These are phyloP conservation scores for Tylopilus balloui DNA, from an alignment of 768 basidiomycete genomes.

Conservation along the genomic window DNA sequence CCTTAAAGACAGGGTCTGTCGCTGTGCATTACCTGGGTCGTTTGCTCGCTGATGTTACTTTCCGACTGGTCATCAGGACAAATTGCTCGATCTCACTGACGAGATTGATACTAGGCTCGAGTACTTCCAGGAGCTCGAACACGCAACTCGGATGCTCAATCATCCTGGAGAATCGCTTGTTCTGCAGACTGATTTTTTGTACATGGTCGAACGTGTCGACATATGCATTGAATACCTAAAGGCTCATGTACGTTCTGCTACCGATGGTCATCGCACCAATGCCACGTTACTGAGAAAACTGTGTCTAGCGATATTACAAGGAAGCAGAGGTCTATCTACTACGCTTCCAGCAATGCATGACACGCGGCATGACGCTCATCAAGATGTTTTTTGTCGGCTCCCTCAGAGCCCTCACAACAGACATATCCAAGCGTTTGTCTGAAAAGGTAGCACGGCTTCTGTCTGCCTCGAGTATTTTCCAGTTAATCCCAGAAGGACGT, in stretches of 20 bases:
- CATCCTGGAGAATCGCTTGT: constrained; percentile 91
- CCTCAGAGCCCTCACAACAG: constrained; percentile 70
- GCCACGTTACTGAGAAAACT: constrained; percentile 1
- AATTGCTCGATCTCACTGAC: constrained; percentile 72
- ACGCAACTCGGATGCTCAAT: constrained; percentile 90
- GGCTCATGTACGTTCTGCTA: constrained; percentile 59
- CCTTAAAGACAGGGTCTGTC: constrained; percentile 80
- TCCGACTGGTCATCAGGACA: constrained; percentile 49
- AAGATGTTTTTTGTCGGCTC: constrained; percentile 94
- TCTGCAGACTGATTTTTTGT: constrained; percentile 84
- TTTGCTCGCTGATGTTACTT: neutral
- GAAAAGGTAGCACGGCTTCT: constrained; percentile 53
- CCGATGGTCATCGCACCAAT: neutral
- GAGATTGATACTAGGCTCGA: constrained; percentile 77
- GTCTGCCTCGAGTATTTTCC: neutral
- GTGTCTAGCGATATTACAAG: constrained; percentile 72
- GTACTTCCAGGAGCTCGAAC: constrained; percentile 93
- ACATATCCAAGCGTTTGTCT: constrained; percentile 67
- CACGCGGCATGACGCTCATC: constrained; percentile 95
- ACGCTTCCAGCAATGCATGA: constrained; percentile 97
- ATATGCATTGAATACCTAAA: constrained; percentile 90
- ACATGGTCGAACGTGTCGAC: constrained; percentile 94
- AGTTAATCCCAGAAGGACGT: constrained; percentile 49
- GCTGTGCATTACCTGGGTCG: neutral
- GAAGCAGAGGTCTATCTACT: constrained; percentile 95